These are phyloP conservation scores for Fusarium piperis DNA, from an alignment of 2,329 filamentous ascomycete genomes.

Conservation along the genomic window DNA sequence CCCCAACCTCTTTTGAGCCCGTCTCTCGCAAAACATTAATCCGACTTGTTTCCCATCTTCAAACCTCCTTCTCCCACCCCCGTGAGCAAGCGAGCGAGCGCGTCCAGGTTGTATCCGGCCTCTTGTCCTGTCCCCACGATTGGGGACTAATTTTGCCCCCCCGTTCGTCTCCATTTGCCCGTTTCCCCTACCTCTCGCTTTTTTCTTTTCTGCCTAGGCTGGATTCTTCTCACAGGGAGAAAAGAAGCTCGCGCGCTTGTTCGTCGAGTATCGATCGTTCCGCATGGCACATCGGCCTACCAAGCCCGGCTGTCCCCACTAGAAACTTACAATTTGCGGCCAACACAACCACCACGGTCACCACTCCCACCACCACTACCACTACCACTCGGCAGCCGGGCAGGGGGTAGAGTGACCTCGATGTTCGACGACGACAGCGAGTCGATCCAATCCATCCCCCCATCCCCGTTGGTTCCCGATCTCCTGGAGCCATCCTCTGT, in stretches of 20 bases:
- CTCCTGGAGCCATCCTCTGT: slow-evolving; percentile 14
- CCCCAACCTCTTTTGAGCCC: slow-evolving; percentile 1
- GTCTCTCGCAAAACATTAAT: slow-evolving; percentile 7
- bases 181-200: slow-evolving; percentile 25
- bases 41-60: background rate
- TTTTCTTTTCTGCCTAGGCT: background rate
- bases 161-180: background rate
- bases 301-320: slow-evolving; percentile 36
- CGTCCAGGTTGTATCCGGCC: background rate
- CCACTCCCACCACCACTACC: slow-evolving; percentile 39
- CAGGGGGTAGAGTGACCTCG: slow-evolving; percentile 37
- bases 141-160: background rate
- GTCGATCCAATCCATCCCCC: slow-evolving; percentile 7
- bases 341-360: slow-evolving; percentile 40
- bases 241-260: slow-evolving; percentile 29
- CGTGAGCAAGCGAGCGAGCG: slow-evolving; percentile 1
- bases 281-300: slow-evolving; percentile 34
- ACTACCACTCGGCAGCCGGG: slow-evolving; percentile 38
- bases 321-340: slow-evolving; percentile 37
- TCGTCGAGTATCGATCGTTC: slow-evolving; percentile 38
- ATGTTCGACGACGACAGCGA: slow-evolving; percentile 32
- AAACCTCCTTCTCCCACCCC: background rate
- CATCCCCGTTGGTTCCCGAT: slow-evolving; percentile 24
- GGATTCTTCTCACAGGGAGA: slow-evolving; percentile 4
- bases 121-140: slow-evolving; percentile 6